These are phyloP conservation scores for Meyerozyma sp. DNA, from an alignment of 1,139 yeast genomes.

Conservation along the genomic window DNA sequence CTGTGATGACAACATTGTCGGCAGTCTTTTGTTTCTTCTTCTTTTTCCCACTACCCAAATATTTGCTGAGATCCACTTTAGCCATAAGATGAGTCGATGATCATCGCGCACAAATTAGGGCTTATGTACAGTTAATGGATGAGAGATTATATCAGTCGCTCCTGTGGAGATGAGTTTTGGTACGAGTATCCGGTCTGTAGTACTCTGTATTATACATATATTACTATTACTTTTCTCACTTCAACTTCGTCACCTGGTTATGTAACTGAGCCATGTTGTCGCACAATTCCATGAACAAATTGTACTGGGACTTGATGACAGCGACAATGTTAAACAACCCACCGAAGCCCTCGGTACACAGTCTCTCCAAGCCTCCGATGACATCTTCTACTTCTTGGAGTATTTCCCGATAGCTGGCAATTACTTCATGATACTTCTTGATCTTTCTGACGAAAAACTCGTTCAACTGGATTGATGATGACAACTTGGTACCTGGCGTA, in stretches of 20 bases:
- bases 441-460: constrained; percentile 51
- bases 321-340: constrained; percentile 53
- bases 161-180: too few relatives aligned
- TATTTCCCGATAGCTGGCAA: constrained; percentile 70
- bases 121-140: neutral
- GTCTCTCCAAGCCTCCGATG: constrained; percentile 38
- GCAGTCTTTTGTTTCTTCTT: constrained; percentile 11
- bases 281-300: constrained; percentile 84
- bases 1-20: neutral
- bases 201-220: neutral
- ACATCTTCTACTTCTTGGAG: constrained; percentile 64
- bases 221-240: neutral
- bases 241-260: constrained; percentile 44
- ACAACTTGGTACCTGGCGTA: constrained; percentile 61
- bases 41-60: constrained; percentile 25
- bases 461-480: constrained; percentile 47
- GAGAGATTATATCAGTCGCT: too few relatives aligned
- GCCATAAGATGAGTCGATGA: neutral
- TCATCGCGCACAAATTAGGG: neutral
- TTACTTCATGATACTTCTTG: constrained; percentile 58
- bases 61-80: constrained; percentile 33
- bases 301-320: constrained; percentile 77
- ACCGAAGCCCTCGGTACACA: constrained; percentile 42
- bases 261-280: constrained; percentile 88
- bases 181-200: too few relatives aligned